Percentiles rank a stretch among this genome's conserved stretches.
These are phyloP conservation scores for Wickerhamiella sergipiensis DNA, from an alignment of 805 yeast genomes.

Conservation along the genomic window DNA sequence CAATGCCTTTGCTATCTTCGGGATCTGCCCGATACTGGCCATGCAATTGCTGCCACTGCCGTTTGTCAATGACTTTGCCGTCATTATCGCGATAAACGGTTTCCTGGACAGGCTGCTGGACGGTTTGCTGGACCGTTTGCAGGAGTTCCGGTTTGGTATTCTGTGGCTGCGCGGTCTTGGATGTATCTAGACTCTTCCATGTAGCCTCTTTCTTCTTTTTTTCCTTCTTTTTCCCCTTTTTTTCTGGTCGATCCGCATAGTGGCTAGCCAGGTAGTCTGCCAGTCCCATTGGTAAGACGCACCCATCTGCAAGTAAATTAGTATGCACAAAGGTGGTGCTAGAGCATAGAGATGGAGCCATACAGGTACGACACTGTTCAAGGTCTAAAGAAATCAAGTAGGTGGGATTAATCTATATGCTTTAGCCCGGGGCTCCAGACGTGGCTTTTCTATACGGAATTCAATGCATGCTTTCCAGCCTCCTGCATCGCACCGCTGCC, in stretches of 20 bases:
- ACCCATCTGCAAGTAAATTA: background rate
- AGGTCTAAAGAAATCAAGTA: no score
- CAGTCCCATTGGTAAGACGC: constrained; percentile 27
- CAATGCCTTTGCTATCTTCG: background rate
- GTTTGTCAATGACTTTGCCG: constrained; percentile 4
- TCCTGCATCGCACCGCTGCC: background rate
- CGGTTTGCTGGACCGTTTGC: no score
- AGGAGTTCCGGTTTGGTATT: no score
- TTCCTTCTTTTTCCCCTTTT: constrained; percentile 17
- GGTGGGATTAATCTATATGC: no score
- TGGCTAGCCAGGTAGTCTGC: constrained; percentile 35
- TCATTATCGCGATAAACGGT: background rate
- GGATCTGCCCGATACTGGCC: background rate
- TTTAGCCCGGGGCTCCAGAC: background rate
- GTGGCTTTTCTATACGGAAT: background rate
- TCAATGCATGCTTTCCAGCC: background rate
- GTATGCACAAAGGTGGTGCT: background rate
- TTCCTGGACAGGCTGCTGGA: no score
- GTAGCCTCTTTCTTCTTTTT: background rate
- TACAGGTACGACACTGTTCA: no score
- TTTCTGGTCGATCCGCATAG: constrained; percentile 25
- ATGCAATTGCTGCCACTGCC: background rate
- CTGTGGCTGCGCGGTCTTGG: no score
- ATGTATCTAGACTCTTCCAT: background rate
- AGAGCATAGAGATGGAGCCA: background rate